A percentile compares a stretch with the other conserved stretches of the same genome.
phyloP scores from a whole-genome alignment of 306 rosid genomes.

The Trifolium pratense region DNA sequence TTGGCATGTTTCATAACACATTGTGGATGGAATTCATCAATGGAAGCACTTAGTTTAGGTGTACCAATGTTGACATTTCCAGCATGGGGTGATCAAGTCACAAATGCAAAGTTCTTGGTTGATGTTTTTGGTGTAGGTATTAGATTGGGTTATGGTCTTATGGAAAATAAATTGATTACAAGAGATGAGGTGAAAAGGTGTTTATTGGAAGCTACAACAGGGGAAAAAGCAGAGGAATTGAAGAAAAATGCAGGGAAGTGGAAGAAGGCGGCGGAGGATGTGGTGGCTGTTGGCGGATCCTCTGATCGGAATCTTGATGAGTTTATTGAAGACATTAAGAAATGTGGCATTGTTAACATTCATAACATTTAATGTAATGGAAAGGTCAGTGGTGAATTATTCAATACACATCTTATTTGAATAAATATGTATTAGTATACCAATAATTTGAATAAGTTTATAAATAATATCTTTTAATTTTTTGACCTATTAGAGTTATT shows the following conservation, averaged over 20 bases:
- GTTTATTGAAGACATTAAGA: conserved; percentile 53
- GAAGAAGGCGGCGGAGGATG: conserved; percentile 60
- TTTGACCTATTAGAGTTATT: too few species aligned
- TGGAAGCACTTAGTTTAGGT: conserved; percentile 63
- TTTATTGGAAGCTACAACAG: conserved; percentile 53
- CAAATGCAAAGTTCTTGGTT: conserved; percentile 67
- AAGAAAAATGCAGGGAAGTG: conserved; percentile 48
- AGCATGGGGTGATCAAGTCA: conserved; percentile 84
- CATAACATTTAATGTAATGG: too few species aligned
- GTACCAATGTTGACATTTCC: conserved; percentile 75
- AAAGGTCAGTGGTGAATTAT: too few species aligned
- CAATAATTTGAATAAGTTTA: too few species aligned
- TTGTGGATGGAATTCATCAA: conserved; percentile 81
- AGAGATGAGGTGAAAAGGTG: conserved; percentile 60
- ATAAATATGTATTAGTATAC: too few species aligned
- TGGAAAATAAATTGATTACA: conserved; percentile 40
- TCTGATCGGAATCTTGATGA: conserved; percentile 52
- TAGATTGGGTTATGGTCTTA: conserved; percentile 45
- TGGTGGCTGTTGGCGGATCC: conserved; percentile 63
- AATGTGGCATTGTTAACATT: not conserved
- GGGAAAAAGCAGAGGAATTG: conserved; percentile 61
- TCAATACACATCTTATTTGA: too few species aligned
- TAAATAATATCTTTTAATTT: too few species aligned
- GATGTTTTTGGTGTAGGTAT: conserved; percentile 63
- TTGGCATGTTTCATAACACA: conserved; percentile 69